Percentiles rank a stretch among this genome's conserved stretches.
Conservation (phyloP, 345 rosid genomes). For the Sapria himalayana region DNA sequence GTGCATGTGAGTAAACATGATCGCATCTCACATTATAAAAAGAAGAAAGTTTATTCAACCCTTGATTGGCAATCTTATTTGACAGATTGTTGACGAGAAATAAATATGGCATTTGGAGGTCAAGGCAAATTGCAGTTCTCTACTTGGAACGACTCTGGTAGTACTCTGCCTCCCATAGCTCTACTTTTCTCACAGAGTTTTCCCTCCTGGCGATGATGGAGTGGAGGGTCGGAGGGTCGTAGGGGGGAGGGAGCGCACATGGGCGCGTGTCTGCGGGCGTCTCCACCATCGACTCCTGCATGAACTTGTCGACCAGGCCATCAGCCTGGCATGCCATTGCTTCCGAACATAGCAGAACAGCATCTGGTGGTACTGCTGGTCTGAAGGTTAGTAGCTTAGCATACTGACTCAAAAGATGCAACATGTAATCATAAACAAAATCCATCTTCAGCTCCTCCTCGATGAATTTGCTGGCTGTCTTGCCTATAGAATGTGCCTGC, state of each 20-base stretch:
- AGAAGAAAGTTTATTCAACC: no score
- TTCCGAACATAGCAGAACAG: conserved; percentile 35
- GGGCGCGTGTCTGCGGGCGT: conserved; percentile 34
- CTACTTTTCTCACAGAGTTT: conserved; percentile 23
- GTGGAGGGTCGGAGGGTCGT: conserved; percentile 27
- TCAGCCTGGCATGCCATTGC: conserved; percentile 32
- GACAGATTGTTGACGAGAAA: no score
- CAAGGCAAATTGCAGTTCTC: no score
- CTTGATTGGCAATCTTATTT: no score
- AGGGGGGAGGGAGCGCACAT: conserved; percentile 40
- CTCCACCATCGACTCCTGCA: conserved; percentile 48
- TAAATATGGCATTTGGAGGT: no score
- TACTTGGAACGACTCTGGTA: conserved; percentile 27
- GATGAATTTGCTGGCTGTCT: conserved; percentile 28
- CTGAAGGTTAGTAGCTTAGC: conserved; percentile 37
- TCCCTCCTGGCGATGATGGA: conserved; percentile 14
- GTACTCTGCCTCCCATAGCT: conserved; percentile 25
- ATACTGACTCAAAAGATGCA: conserved; percentile 46
- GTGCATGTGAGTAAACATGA: no score
- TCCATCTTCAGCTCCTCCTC: conserved; percentile 42
- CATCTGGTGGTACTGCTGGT: conserved; percentile 27
- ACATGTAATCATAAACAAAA: conserved; percentile 59
- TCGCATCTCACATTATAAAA: no score
- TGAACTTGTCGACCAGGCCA: conserved; percentile 29
- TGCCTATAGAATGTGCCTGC: conserved; percentile 53